A percentile compares a stretch with the other conserved stretches of the same genome.
These are phyloP conservation scores for Stephania cephalantha DNA, from an alignment of 164 flowering plant species.

Conservation along the genomic window DNA sequence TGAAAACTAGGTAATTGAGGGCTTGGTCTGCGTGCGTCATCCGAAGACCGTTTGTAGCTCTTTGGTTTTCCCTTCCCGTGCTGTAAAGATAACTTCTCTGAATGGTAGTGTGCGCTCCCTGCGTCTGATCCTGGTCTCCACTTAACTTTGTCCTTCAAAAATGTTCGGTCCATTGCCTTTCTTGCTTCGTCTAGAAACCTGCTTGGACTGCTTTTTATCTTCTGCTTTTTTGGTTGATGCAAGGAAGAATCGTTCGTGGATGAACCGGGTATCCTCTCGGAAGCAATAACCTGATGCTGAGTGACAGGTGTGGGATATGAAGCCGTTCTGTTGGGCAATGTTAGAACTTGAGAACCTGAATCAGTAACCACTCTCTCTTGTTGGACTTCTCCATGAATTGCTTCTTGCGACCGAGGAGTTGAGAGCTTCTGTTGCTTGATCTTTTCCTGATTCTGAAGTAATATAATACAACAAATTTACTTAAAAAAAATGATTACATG, in stretches of 20 bases:
- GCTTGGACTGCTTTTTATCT: slow-evolving; percentile 31
- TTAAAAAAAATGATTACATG: neutral
- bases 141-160: slow-evolving; percentile 42
- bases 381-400: slow-evolving; percentile 25
- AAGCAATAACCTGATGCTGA: slow-evolving; percentile 1
- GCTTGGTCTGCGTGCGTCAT: slow-evolving; percentile 5
- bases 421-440: slow-evolving; percentile 39
- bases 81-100: slow-evolving; percentile 31
- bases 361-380: slow-evolving; percentile 33
- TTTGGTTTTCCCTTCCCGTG: slow-evolving; percentile 36
- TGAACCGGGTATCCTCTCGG: slow-evolving; percentile 23
- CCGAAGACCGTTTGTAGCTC: slow-evolving; percentile 25
- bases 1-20: slow-evolving; percentile 17
- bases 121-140: slow-evolving; percentile 34
- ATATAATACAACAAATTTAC: neutral
- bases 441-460: slow-evolving; percentile 39
- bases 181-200: slow-evolving; percentile 21
- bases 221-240: slow-evolving; percentile 43
- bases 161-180: slow-evolving; percentile 21
- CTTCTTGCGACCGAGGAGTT: slow-evolving; percentile 30
- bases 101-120: slow-evolving; percentile 24
- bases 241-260: slow-evolving; percentile 18
- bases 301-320: slow-evolving; percentile 14
- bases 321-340: slow-evolving; percentile 21
- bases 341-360: slow-evolving; percentile 19